Base-by-base conservation (phyloP, 1,284 basidiomycete genomes). In the Tilletia setariae region DNA sequence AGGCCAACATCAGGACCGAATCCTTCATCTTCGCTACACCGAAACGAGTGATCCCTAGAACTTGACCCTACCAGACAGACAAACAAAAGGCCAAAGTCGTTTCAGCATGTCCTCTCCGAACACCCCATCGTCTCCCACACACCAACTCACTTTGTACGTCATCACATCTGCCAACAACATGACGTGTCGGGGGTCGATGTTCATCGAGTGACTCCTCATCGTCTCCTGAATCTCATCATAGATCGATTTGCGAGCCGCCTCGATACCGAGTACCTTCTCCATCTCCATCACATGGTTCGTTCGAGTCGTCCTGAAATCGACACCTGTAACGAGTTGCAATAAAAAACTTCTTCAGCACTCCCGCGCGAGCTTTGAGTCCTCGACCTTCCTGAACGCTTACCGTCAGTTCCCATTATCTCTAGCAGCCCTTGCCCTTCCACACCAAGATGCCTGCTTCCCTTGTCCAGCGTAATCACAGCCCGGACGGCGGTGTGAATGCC, bases 11-110 rank as follows among this genome's bases (percentile, higher is more conserved):
- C 76, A 98, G 88, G 21, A 98, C 94, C 77, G 93, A 97, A 84
- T 99, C 96, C 85, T 98, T 98, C 93, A 98, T 98, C 85, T 98
- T 98, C 28, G 95, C 93, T n/a, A 99, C 95, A 83, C 96, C 96
- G 84, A 98, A 98, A 25, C 96, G 91, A 9, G 96, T 99, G 83
- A 99, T 98, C 67, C 96, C 96, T 67, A 99, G 85, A 6, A 99
- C 94, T 83, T 98, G 95, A 67, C 96, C 96, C 91, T 93, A 13
- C 28, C 25, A 8, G n/a, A 11, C n/a, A 65, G 56, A 61, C 40
- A n/a, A n/a, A n/a, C n/a, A n/a, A 11, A 25, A 51, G 11, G 11
- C 4, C 28, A 1, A 47, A 43, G 19, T n/a, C 28, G 21, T 62
- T 28, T 40, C 8, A 56, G 19, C 49, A 64, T 67, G 30, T 40